Conservation (phyloP, 1,284 basidiomycete genomes). For the Pseudozyma tsukubaensis region DNA sequence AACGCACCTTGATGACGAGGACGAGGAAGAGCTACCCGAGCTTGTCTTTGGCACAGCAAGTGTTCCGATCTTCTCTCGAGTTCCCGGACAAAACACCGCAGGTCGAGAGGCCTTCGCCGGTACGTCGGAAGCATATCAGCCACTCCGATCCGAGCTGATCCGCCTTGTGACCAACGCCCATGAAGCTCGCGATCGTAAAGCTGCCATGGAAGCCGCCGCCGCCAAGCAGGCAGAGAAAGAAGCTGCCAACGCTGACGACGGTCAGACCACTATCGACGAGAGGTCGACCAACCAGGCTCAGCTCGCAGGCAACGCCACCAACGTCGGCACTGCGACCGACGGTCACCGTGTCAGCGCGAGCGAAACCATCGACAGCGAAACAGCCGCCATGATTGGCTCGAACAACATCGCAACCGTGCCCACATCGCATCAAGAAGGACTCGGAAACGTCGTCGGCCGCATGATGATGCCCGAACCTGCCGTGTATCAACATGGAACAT, state of each 20-base stretch:
- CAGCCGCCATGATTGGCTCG: slow-evolving; percentile 34
- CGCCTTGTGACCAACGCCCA: slow-evolving; percentile 30
- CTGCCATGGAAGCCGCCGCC: slow-evolving; percentile 33
- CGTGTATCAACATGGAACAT: slow-evolving; percentile 9
- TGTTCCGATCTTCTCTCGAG: slow-evolving; percentile 59
- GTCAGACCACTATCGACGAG: slow-evolving; percentile 47
- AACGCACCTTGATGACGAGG: slow-evolving; percentile 50
- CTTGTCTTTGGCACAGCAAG: slow-evolving; percentile 63
- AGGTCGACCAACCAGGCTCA: slow-evolving; percentile 30
- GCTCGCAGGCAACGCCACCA: neutral
- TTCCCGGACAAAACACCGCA: slow-evolving; percentile 1
- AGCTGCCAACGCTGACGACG: slow-evolving; percentile 38
- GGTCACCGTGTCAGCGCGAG: slow-evolving; percentile 32
- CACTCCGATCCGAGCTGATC: slow-evolving; percentile 38
- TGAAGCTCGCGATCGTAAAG: slow-evolving; percentile 43
- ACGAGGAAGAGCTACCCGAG: slow-evolving; percentile 63
- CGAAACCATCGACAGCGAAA: slow-evolving; percentile 50
- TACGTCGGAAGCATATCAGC: slow-evolving; percentile 35
- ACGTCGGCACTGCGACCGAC: slow-evolving; percentile 8
- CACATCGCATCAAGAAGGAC: slow-evolving; percentile 35
- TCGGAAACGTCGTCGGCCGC: slow-evolving; percentile 40
- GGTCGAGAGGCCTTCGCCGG: slow-evolving; percentile 28
- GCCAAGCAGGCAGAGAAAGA: slow-evolving; percentile 46
- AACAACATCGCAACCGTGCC: slow-evolving; percentile 23
- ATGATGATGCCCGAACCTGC: slow-evolving; percentile 37